These are phyloP conservation scores for Lactarius akahatsu DNA, from an alignment of 768 basidiomycete species.

Conservation along the genomic window DNA sequence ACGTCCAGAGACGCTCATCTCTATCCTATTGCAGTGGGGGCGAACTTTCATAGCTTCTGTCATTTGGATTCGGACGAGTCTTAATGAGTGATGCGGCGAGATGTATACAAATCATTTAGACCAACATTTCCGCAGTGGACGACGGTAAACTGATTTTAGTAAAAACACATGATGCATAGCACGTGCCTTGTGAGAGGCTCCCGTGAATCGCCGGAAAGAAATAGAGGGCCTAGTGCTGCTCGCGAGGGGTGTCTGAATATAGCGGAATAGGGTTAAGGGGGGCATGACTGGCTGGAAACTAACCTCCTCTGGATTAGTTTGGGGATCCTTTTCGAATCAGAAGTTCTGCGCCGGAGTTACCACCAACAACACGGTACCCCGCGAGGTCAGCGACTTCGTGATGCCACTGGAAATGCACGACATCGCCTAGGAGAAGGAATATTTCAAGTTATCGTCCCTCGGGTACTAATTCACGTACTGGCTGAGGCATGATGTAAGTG, in stretches of 20 bases:
- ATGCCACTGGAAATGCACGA: not conserved
- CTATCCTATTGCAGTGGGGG: not conserved
- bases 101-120: not conserved
- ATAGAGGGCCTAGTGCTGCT: slow-evolving; percentile 4
- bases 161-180: not conserved
- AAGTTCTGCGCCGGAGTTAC: slow-evolving; percentile 13
- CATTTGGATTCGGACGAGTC: not conserved
- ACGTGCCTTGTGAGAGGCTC: not conserved
- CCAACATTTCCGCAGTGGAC: not conserved
- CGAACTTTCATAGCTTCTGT: not conserved
- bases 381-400: not conserved
- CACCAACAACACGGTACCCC: not conserved
- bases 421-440: not conserved
- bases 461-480: not conserved
- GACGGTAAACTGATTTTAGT: not conserved
- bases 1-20: slow-evolving; percentile 3
- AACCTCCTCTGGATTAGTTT: not conserved
- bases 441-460: not conserved
- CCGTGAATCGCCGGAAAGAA: slow-evolving; percentile 1
- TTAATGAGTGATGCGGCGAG: not conserved
- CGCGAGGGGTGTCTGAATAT: not conserved
- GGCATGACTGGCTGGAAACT: not conserved
- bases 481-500: not conserved
- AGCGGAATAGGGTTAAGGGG: not conserved
- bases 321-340: not conserved